Evolutionary conservation across 306 rosid species (phyloP).

Genomic region (Myrica gale): DNA sequence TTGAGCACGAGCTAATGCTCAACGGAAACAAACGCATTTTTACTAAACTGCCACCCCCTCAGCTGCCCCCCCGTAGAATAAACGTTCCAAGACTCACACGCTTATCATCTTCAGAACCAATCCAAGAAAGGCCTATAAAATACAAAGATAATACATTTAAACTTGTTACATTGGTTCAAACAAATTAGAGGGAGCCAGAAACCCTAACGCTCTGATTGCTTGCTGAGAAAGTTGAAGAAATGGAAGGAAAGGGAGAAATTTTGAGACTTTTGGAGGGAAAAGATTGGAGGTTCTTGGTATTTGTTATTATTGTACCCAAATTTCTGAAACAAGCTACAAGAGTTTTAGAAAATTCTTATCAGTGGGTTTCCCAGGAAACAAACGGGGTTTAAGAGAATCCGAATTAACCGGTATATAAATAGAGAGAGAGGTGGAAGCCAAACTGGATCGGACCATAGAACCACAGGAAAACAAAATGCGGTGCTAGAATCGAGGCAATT

Average conservation of each 20-base stretch:
- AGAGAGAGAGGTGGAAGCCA: background rate
- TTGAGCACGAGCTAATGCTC: constrained; percentile 46
- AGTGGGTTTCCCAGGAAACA: background rate
- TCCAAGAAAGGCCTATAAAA: constrained; percentile 30
- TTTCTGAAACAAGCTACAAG: background rate
- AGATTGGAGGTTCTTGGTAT: background rate
- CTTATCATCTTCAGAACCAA: constrained; percentile 29
- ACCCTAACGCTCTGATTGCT: constrained; percentile 8
- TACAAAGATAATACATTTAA: background rate
- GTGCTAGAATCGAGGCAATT: background rate
- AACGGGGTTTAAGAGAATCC: background rate
- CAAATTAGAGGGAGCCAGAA: too few relatives aligned
- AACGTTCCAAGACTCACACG: constrained; percentile 33
- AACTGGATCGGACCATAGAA: background rate
- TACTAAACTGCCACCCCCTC: constrained; percentile 22
- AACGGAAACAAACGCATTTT: constrained; percentile 72
- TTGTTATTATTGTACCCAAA: background rate
- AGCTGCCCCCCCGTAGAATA: constrained; percentile 11
- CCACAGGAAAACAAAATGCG: background rate
- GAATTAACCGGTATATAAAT: background rate
- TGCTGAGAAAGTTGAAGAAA: too few relatives aligned
- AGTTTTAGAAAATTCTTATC: too few relatives aligned
- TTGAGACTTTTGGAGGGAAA: background rate
- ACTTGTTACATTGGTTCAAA: constrained; percentile 4
- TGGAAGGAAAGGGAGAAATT: background rate